Evolutionary conservation across 2,329 filamentous ascomycete species (phyloP), one percentile per base, ranked within the genome.

Genomic region (Fusarium acutatum): DNA sequence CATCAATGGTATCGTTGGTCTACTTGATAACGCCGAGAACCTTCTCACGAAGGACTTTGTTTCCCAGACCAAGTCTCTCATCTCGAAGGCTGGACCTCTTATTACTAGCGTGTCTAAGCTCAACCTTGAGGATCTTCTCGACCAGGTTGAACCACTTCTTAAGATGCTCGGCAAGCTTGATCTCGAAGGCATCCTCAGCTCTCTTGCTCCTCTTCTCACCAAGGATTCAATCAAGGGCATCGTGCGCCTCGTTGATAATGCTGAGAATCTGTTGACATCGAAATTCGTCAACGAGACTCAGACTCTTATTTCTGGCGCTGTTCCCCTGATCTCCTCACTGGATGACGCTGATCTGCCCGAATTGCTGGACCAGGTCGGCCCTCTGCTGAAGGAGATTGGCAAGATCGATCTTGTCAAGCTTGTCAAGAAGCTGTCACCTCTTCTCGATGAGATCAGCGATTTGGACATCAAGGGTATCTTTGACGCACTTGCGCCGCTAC

Each of bases 91-190:
- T 64, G 66, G 58, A 58, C 82, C 83, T 3, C 67, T 84, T 0
- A 76, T 84, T 10, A 69, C 74, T 4, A 79, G 76, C 6, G 70
- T 84, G 4, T 77, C 77, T 50, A 79, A 81, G 56, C 70, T 81
- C 10, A 79, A 84, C 34, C 74, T 84, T 0, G 67, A 78, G 52
- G 77, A 77, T 5, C 64, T 84, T 1, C 56, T 84, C 3, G 75
- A 80, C 3, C 78, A 82, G 11, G 66, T 83, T 9, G 74, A 75
- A 15, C 83, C 83, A 18, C 71, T 85, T 5, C 67, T 85, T 22
- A 82, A 77, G 49, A 68, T 60, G 46, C 50, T 82, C 4, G 66
- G 70, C 49, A 75, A 79, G 44, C 71, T 83, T 18, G 80, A 83
- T 38, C 74, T 83, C 1, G 73, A 78, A 20, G 75, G 77, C 10